Evolutionary conservation across 169 alveolate species (phyloP).

Genomic region (Eimeria sp.): DNA sequence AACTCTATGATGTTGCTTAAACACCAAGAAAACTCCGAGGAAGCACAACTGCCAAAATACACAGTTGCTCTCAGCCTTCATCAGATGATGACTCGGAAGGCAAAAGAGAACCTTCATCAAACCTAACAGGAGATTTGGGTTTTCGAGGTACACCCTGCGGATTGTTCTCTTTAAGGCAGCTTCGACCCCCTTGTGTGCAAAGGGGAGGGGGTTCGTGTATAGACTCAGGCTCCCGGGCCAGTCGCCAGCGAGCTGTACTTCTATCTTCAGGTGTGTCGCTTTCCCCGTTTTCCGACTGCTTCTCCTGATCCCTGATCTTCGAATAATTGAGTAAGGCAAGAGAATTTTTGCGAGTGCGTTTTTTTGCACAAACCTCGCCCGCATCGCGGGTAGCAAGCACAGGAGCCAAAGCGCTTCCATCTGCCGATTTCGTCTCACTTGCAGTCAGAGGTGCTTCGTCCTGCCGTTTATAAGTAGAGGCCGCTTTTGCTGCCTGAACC

Average conservation of each 20-base stretch:
- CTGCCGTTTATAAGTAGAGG: conserved; percentile 78
- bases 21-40: not conserved
- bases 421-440: conserved; percentile 39
- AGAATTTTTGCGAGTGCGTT: conserved; percentile 81
- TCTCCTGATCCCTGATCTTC: conserved; percentile 73
- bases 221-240: conserved; percentile 76
- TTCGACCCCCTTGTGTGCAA: conserved; percentile 43
- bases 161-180: conserved; percentile 27
- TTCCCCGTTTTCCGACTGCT: conserved; percentile 61
- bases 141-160: conserved; percentile 24
- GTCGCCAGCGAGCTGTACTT: conserved; percentile 70
- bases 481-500: conserved; percentile 78
- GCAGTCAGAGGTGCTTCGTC: conserved; percentile 77
- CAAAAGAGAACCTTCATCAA: conserved; percentile 78
- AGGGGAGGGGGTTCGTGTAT: conserved; percentile 79
- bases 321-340: conserved; percentile 75
- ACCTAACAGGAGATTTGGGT: conserved; percentile 72
- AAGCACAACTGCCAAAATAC: not conserved
- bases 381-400: conserved; percentile 43
- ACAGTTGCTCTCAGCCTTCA: conserved; percentile 19
- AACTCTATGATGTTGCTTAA: not conserved
- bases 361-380: conserved; percentile 72
- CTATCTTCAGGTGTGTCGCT: conserved; percentile 53
- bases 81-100: conserved; percentile 81
- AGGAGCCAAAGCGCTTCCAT: not conserved